A percentile compares a stretch with the other conserved stretches of the same genome.
Evolutionary conservation across 176 grass and related monocot genomes (phyloP).

Genomic region (Carex littledalei): DNA sequence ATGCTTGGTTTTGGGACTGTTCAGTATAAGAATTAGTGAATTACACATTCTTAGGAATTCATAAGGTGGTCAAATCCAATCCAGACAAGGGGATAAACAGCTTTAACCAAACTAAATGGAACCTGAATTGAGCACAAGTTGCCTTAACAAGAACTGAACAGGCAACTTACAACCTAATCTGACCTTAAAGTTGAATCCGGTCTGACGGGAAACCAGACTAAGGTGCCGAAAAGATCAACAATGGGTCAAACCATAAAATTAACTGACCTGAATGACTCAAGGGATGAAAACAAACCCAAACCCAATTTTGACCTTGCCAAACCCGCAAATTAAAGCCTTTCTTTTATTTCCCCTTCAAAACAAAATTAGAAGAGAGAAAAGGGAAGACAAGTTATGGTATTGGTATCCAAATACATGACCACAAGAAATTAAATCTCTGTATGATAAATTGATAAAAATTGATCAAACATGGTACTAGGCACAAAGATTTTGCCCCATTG

Average conservation of each 20-base stretch:
- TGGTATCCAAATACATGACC: neutral
- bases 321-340: neutral
- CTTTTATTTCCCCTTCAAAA: neutral
- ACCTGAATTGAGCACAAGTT: neutral
- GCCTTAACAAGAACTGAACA: neutral
- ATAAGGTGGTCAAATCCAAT: neutral
- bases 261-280: neutral
- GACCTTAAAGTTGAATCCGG: neutral
- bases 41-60: neutral
- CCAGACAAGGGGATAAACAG: neutral
- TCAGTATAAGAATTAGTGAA: neutral
- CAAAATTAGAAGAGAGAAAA: neutral
- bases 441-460: no score
- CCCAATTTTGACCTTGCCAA: conserved; percentile 1
- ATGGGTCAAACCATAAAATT: neutral
- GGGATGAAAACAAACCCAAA: neutral
- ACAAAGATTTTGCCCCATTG: neutral
- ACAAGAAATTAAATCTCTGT: neutral
- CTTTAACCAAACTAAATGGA: neutral
- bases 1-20: neutral
- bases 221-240: neutral
- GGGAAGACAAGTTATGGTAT: neutral
- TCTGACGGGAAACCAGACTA: neutral
- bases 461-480: neutral
- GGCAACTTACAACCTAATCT: neutral